Conservation (phyloP, 2,329 filamentous ascomycete species). For the Alternaria incomplexa region DNA sequence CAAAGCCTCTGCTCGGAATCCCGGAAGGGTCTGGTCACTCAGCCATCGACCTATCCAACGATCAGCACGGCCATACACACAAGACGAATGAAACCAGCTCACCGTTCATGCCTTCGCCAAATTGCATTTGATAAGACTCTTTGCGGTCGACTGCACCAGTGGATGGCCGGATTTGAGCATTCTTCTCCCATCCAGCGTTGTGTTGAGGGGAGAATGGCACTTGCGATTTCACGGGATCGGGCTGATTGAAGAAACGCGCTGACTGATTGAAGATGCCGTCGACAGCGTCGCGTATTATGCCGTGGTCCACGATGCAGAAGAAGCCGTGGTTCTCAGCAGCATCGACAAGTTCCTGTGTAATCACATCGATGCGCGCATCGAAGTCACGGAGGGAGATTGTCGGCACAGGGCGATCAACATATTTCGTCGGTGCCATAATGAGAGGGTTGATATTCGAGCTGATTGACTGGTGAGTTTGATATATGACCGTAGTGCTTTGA, state of each 20-base stretch:
- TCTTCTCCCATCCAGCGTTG: conserved; percentile 68
- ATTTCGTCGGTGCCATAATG: conserved; percentile 17
- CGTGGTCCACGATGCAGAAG: conserved; percentile 64
- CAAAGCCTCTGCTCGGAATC: conserved; percentile 55
- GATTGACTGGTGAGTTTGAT: neutral
- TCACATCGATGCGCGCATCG: conserved; percentile 58
- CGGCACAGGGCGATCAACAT: conserved; percentile 17
- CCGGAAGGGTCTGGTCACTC: conserved; percentile 54
- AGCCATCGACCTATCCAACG: conserved; percentile 54
- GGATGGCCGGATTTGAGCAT: conserved; percentile 43
- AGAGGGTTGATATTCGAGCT: neutral
- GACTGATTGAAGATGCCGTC: conserved; percentile 60
- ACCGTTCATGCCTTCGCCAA: conserved; percentile 60
- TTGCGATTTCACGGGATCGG: conserved; percentile 53
- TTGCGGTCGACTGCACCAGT: conserved; percentile 66
- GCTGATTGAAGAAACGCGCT: conserved; percentile 61
- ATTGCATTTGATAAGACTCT: conserved; percentile 69
- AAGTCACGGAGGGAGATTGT: conserved; percentile 62
- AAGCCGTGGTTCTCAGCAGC: conserved; percentile 67
- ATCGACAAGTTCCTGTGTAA: conserved; percentile 58
- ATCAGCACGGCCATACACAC: neutral
- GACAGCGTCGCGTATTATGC: conserved; percentile 57
- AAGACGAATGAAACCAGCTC: conserved; percentile 15
- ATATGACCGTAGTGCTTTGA: neutral
- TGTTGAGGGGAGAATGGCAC: conserved; percentile 57